Evolutionary conservation across 1,139 yeast genomes (phyloP), one percentile per base, ranked within the genome.

Genomic region (Tardiomyces depauwii): DNA sequence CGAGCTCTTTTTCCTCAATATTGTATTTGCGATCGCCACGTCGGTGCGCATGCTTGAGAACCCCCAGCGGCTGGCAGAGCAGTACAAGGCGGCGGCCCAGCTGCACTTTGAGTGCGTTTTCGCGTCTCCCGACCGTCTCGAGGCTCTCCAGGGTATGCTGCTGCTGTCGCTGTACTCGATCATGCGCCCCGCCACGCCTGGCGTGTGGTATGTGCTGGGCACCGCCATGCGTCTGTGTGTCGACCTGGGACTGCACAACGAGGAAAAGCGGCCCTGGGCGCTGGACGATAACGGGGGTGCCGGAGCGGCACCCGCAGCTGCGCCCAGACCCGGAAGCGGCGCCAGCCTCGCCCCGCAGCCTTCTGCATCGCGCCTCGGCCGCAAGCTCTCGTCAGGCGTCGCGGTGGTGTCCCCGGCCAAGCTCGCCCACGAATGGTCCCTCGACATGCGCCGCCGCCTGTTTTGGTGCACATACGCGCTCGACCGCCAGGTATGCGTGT

Each of bases 201-300:
- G 95, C 1, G 86, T 86, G n/a, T 88, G 96, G 96, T 86, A 86
- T 58, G 78, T 85, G 1, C 68, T 86, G 51, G 96, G 96, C 0
- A 77, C 86, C 6, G 91, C 91, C 0, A 63, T 86, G 44, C 71
- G 96, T 48, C 64, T 86, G 45, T 81, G 93, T 55, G 85, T 87
- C 23, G 96, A 87, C 61, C 64, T 88, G 50, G 95, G 94, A 1
- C 67, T 88, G 6, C 95, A 87, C 61, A 77, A 80, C 36, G 94
- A 66, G 44, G 61, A 30, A 30, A 30, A 30, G 36, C 5, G 36
- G 16, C 16, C 36, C 3, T 30, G 36, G 36, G 36, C 36, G 3
- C 16, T 30, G n/a, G 36, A 30, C 3, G 36, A 30, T 14, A n/a
- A n/a, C n/a, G n/a, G n/a, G n/a, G n/a, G n/a, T n/a, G n/a, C n/a